Percentiles rank a stretch among this genome's conserved stretches.
These are phyloP conservation scores for Avena eriantha DNA, from an alignment of 176 grass and related monocot species.

Conservation along the genomic window DNA sequence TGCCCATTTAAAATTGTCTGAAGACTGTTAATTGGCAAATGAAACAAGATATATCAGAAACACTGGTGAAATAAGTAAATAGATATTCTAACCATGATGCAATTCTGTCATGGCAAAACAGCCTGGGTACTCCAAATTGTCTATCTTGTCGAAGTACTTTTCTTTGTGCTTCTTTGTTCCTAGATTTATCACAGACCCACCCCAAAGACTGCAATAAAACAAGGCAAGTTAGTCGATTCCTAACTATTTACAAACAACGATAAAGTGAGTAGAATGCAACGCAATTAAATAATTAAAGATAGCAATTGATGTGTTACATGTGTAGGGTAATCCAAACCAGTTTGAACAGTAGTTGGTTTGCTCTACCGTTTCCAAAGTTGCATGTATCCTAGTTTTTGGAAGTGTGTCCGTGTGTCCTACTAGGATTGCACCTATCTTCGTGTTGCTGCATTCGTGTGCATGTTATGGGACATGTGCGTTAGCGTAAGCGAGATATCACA, in stretches of 20 bases:
- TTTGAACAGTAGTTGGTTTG: too few species aligned
- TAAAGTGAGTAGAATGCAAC: not conserved
- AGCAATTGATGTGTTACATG: too few species aligned
- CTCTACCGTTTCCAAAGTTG: too few species aligned
- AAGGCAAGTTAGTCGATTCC: constrained; percentile 10
- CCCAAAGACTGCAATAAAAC: constrained; percentile 80
- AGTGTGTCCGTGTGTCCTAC: too few species aligned
- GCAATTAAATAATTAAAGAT: not conserved
- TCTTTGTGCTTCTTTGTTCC: constrained; percentile 50
- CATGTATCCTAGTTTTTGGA: too few species aligned
- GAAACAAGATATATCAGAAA: not conserved
- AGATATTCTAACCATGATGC: not conserved
- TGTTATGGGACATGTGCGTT: too few species aligned
- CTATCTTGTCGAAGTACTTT: not conserved
- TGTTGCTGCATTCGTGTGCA: too few species aligned
- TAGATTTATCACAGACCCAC: constrained; percentile 76
- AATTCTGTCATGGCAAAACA: constrained; percentile 72
- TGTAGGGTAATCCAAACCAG: too few species aligned
- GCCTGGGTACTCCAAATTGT: constrained; percentile 91
- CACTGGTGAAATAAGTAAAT: constrained; percentile 16
- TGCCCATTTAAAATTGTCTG: too few species aligned
- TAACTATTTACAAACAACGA: not conserved
- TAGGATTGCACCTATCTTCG: too few species aligned
- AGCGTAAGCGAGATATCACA: too few species aligned
- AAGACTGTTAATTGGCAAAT: not conserved